Evolutionary conservation across 129 eudicot genomes (phyloP).

Genomic region (Pseudognaphalium luteoalbum): DNA sequence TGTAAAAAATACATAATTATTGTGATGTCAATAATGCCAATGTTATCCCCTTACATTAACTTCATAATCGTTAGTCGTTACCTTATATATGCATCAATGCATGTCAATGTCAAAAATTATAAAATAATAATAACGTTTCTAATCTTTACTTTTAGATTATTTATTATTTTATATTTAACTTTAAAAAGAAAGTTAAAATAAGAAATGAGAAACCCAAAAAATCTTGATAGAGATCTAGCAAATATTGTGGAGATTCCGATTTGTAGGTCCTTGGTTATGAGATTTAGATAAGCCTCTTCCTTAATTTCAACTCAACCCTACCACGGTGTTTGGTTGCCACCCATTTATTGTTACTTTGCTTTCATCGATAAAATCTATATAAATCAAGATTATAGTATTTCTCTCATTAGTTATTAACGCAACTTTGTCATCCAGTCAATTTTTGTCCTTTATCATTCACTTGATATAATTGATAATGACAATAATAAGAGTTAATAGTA

Average conservation of each 20-base stretch:
- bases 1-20: no score
- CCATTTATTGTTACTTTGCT: constrained; percentile 16
- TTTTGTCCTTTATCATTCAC: neutral
- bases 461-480: neutral
- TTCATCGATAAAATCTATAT: neutral
- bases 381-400: constrained; percentile 4
- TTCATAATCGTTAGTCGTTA: no score
- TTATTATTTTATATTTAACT: no score
- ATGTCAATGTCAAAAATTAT: no score
- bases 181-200: no score
- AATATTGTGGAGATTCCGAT: constrained; percentile 33
- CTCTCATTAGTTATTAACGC: constrained; percentile 12
- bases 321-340: constrained; percentile 9
- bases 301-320: constrained; percentile 15
- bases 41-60: no score
- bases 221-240: neutral
- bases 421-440: neutral
- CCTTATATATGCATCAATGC: no score
- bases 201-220: neutral
- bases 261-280: constrained; percentile 24
- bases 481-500: no score
- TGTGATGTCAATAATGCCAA: no score
- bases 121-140: no score
- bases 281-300: constrained; percentile 19
- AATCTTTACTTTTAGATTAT: no score